Base-by-base conservation (phyloP, 768 basidiomycete species). In the Tephrocybe sp. region DNA sequence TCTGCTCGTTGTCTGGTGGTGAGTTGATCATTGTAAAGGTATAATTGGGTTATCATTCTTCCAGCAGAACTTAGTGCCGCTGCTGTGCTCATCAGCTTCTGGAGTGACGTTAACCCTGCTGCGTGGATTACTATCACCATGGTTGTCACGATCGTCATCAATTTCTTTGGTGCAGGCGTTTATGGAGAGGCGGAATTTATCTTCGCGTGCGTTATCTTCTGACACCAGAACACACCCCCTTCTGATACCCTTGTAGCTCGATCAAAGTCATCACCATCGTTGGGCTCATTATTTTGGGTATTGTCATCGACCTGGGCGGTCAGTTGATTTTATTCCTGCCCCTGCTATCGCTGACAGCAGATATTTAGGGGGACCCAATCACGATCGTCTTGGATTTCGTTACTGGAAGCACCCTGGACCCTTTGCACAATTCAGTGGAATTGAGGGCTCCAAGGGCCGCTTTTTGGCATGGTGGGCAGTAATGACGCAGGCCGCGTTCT, bases 331-430 rank as follows among this genome's bases (percentile, higher is more conserved):
- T 37, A 18, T 44, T 44, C 13, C 6, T 9, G 5, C 19, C 9
- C 8, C 19, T 11, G 11, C 13, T 16, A n/a, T 11, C 4, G 9
- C 13, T 47, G 3, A 45, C 40, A 8, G 35, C 19, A 9, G 13
- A n/a, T 18, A 13, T 9, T 12, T 12, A 77, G 93, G 92, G 50
- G 94, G 90, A 2, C 93, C 92, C 6, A 68, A 80, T 58, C 86
- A 88, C 60, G 89, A 91, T 60, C 80, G 89, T 34, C 51, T 78
- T 62, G 84, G 84, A 0, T 86, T 86, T 65, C 74, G 84, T 24
- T 91, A 87, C 72, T 95, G 92, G 92, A 87, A 83, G 52, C 54
- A 94, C 56, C 94, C 94, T 0, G 96, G 96, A 9, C 85, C 95
- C 0, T 92, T 98, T 62, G 84, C 76, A 9, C 91, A 96, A 60